Percentiles rank a stretch among this genome's conserved stretches.
These are phyloP conservation scores for Aspergillus ibericus DNA, from an alignment of 2,329 filamentous ascomycete genomes.

Conservation along the genomic window DNA sequence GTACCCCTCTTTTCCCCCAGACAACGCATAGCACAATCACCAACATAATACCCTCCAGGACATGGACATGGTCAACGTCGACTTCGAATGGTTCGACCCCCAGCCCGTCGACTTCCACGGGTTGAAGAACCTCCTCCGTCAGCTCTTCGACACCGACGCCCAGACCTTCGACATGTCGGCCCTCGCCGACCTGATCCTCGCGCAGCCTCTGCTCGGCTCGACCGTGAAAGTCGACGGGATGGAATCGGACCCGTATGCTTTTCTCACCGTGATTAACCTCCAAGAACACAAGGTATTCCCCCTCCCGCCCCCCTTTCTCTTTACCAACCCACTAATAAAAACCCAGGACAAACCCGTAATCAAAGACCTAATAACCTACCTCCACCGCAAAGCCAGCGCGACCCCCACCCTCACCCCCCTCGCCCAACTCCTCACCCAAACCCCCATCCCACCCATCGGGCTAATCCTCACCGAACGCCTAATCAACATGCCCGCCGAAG, in stretches of 20 bases:
- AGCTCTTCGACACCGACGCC: slow-evolving; percentile 87
- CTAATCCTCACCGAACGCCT: slow-evolving; percentile 88
- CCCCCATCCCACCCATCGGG: slow-evolving; percentile 65
- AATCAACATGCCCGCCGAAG: slow-evolving; percentile 94
- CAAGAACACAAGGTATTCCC: slow-evolving; percentile 63
- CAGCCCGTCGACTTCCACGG: slow-evolving; percentile 93
- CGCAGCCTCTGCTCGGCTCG: slow-evolving; percentile 83
- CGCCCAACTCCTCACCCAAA: slow-evolving; percentile 57
- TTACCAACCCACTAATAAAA: background rate
- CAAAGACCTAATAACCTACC: slow-evolving; percentile 69
- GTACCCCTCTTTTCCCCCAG: slow-evolving; percentile 21
- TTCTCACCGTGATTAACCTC: slow-evolving; percentile 84
- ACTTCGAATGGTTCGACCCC: slow-evolving; percentile 99
- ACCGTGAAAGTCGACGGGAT: slow-evolving; percentile 98
- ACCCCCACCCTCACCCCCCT: slow-evolving; percentile 60
- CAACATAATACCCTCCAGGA: slow-evolving; percentile 51
- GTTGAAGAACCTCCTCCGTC: slow-evolving; percentile 82
- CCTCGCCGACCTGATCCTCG: slow-evolving; percentile 80
- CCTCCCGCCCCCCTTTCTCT: background rate
- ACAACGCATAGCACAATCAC: slow-evolving; percentile 9
- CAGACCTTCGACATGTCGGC: slow-evolving; percentile 83
- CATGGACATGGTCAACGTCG: slow-evolving; percentile 87
- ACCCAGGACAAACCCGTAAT: slow-evolving; percentile 67
- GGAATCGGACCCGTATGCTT: slow-evolving; percentile 86
- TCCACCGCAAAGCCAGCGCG: slow-evolving; percentile 56